A percentile compares a stretch with the other conserved stretches of the same genome.
These are phyloP conservation scores for Epichloe hybrida DNA, from an alignment of 2,329 filamentous ascomycete genomes.

Conservation along the genomic window DNA sequence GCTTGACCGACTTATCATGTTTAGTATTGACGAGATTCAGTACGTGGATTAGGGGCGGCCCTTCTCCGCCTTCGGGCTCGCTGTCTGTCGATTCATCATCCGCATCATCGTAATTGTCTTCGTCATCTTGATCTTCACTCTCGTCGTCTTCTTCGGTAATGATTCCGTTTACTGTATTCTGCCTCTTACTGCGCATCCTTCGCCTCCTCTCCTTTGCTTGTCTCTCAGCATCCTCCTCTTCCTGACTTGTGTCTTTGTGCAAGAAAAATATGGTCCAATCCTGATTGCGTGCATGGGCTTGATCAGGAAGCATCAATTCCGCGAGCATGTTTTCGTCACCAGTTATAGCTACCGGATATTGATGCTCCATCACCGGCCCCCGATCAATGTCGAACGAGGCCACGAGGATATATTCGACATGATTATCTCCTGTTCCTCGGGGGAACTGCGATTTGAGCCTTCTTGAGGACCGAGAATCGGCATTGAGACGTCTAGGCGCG, in stretches of 20 bases:
- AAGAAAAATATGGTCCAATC: slow-evolving; percentile 99
- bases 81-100: slow-evolving; percentile 42
- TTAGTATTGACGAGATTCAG: slow-evolving; percentile 97
- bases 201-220: slow-evolving; percentile 40
- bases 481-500: slow-evolving; percentile 34
- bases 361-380: slow-evolving; percentile 95
- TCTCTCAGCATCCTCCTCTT: slow-evolving; percentile 64
- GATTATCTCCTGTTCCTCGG: slow-evolving; percentile 60
- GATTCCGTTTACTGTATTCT: slow-evolving; percentile 36
- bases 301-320: slow-evolving; percentile 95
- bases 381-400: slow-evolving; percentile 95
- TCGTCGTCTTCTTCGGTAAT: slow-evolving; percentile 30
- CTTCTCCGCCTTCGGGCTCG: slow-evolving; percentile 61
- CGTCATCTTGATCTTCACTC: slow-evolving; percentile 33
- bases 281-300: slow-evolving; percentile 85
- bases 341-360: slow-evolving; percentile 88
- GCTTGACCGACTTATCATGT: slow-evolving; percentile 82
- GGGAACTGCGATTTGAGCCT: slow-evolving; percentile 64
- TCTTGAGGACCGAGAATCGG: slow-evolving; percentile 36
- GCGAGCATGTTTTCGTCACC: slow-evolving; percentile 97
- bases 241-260: slow-evolving; percentile 81
- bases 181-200: slow-evolving; percentile 36
- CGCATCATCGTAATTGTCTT: slow-evolving; percentile 36
- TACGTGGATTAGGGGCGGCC: slow-evolving; percentile 89
- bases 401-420: slow-evolving; percentile 97